A percentile compares a stretch with the other conserved stretches of the same genome.
phyloP scores from a whole-genome alignment of 495 filamentous ascomycete species.

The Aspergillus sclerotiicarbonarius region DNA sequence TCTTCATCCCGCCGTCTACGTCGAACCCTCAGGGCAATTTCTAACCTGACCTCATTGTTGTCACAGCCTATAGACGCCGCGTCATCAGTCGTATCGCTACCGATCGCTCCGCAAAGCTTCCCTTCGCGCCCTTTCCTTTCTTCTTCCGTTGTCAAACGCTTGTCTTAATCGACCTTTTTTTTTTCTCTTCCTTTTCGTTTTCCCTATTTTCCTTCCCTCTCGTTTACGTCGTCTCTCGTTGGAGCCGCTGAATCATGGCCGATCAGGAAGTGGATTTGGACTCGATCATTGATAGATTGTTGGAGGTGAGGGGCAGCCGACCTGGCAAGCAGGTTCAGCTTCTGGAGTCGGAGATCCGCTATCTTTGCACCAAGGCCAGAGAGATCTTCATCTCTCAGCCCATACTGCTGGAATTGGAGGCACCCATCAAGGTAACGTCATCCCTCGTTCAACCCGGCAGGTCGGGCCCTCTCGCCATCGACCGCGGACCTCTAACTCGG shows the following conservation, averaged over 20 bases:
- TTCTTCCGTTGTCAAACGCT: conserved; percentile 21
- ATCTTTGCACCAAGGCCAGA: conserved; percentile 95
- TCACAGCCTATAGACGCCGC: conserved; percentile 40
- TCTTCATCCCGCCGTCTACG: background rate
- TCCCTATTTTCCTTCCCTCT: conserved; percentile 28
- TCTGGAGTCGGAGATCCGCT: conserved; percentile 94
- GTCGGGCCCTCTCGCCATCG: background rate
- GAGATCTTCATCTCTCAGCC: conserved; percentile 99
- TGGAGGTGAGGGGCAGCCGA: conserved; percentile 96
- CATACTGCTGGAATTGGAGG: conserved; percentile 94
- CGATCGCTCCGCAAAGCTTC: conserved; percentile 33
- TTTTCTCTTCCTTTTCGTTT: conserved; percentile 28
- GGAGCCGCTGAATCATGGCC: conserved; percentile 67
- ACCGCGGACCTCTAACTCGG: conserved; percentile 1
- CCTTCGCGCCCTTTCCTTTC: conserved; percentile 32
- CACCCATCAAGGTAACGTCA: conserved; percentile 89
- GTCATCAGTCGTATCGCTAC: conserved; percentile 35
- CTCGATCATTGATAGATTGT: conserved; percentile 96
- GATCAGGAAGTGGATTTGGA: conserved; percentile 98
- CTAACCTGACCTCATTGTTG: conserved; percentile 6
- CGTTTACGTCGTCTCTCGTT: conserved; percentile 27
- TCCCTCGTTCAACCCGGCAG: conserved; percentile 7
- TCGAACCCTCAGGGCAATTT: background rate
- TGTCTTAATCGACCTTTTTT: conserved; percentile 24
- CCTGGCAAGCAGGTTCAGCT: conserved; percentile 98